These are phyloP conservation scores for Leonotis leonurus DNA, from an alignment of 257 asterid genomes.

Conservation along the genomic window DNA sequence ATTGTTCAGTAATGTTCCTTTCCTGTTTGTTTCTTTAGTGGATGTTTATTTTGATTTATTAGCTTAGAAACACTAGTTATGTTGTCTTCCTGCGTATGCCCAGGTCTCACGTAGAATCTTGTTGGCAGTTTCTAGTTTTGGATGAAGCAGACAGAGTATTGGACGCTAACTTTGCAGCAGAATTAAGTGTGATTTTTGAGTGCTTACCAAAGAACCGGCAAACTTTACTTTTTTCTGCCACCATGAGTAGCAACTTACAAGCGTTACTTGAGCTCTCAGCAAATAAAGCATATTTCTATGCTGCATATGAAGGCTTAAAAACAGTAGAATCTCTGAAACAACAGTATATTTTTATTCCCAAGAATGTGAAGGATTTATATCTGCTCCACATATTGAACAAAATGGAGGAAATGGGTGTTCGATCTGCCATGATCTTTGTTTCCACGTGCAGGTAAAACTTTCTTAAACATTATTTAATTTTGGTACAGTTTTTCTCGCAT, in stretches of 20 bases:
- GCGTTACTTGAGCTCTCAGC: slow-evolving; percentile 74
- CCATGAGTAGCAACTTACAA: slow-evolving; percentile 77
- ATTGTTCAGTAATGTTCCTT: too few relatives aligned
- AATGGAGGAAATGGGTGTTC: slow-evolving; percentile 59
- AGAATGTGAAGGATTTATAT: slow-evolving; percentile 78
- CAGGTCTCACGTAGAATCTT: slow-evolving; percentile 13
- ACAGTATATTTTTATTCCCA: slow-evolving; percentile 68
- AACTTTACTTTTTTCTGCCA: slow-evolving; percentile 90
- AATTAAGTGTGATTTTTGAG: slow-evolving; percentile 66
- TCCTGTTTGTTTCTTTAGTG: too few relatives aligned
- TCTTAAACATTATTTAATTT: not conserved
- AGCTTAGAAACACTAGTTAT: not conserved
- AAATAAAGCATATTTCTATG: slow-evolving; percentile 83
- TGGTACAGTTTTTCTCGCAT: not conserved
- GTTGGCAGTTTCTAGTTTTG: slow-evolving; percentile 76
- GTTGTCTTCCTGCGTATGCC: not conserved
- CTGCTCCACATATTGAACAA: slow-evolving; percentile 58
- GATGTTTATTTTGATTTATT: too few relatives aligned
- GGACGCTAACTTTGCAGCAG: slow-evolving; percentile 83
- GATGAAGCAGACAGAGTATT: slow-evolving; percentile 97
- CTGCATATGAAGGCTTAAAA: slow-evolving; percentile 78
- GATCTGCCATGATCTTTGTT: slow-evolving; percentile 89
- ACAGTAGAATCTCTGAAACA: slow-evolving; percentile 83
- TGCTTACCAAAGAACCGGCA: slow-evolving; percentile 86
- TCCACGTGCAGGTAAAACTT: slow-evolving; percentile 81